These are phyloP conservation scores for Mollisia scopiformis DNA, from an alignment of 2,329 filamentous ascomycete species.

Conservation along the genomic window DNA sequence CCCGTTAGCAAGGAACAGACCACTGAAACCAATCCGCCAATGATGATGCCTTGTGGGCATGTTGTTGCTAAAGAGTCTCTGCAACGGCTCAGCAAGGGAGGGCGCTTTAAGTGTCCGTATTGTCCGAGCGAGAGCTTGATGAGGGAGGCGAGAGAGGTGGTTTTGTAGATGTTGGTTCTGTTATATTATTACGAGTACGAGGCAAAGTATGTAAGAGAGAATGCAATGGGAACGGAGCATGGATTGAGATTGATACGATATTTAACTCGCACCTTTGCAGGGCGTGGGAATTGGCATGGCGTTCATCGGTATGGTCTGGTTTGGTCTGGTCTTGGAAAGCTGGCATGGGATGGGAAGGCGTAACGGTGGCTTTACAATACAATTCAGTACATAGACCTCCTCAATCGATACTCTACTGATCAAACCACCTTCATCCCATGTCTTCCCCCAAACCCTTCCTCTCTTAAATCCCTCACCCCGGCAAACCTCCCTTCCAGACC, in stretches of 20 bases:
- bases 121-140: slow-evolving; percentile 83
- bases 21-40: slow-evolving; percentile 89
- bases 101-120: slow-evolving; percentile 92
- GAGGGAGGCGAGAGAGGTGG: slow-evolving; percentile 62
- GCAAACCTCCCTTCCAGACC: not conserved
- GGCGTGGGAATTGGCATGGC: not conserved
- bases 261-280: too few species aligned
- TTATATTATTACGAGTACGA: too few species aligned
- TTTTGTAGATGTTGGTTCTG: slow-evolving; percentile 30
- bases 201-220: too few species aligned
- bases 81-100: slow-evolving; percentile 76
- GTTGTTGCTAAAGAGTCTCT: slow-evolving; percentile 87
- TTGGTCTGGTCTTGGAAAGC: not conserved
- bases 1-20: slow-evolving; percentile 96
- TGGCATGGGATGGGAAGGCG: not conserved
- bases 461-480: not conserved
- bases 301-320: too few species aligned
- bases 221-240: not conserved
- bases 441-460: not conserved
- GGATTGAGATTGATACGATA: not conserved
- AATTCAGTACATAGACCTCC: not conserved
- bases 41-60: slow-evolving; percentile 96
- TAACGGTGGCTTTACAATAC: not conserved
- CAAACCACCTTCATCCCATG: not conserved
- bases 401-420: not conserved